A percentile compares a stretch with the other conserved stretches of the same genome.
Evolutionary conservation across 1,284 basidiomycete species (phyloP).

Genomic region (Boletus semigastroideus): DNA sequence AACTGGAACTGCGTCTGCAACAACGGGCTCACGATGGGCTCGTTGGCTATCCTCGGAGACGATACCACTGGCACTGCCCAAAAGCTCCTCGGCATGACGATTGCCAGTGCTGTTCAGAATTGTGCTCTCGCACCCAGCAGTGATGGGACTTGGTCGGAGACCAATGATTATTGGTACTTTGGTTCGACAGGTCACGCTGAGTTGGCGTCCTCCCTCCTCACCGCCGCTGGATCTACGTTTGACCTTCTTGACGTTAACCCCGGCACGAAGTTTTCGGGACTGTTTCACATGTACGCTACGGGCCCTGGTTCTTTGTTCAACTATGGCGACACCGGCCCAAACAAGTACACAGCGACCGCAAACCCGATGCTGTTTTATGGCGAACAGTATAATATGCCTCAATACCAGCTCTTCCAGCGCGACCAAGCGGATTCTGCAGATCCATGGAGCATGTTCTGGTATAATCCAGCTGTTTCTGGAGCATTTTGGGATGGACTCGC

Average conservation of each 20-base stretch:
- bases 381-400: slow-evolving; percentile 63
- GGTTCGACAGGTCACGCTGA: slow-evolving; percentile 94
- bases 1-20: slow-evolving; percentile 99
- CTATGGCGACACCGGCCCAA: slow-evolving; percentile 93
- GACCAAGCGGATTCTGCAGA: slow-evolving; percentile 89
- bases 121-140: slow-evolving; percentile 65
- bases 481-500: slow-evolving; percentile 89
- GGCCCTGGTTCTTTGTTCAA: slow-evolving; percentile 89
- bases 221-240: slow-evolving; percentile 85
- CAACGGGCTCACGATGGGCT: slow-evolving; percentile 83
- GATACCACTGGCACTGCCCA: slow-evolving; percentile 76
- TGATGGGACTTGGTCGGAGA: slow-evolving; percentile 96
- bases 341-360: slow-evolving; percentile 88
- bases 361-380: slow-evolving; percentile 77
- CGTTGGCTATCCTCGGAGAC: slow-evolving; percentile 88
- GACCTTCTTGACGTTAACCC: slow-evolving; percentile 72
- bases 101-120: slow-evolving; percentile 77
- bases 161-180: slow-evolving; percentile 96
- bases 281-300: slow-evolving; percentile 89
- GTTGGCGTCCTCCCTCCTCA: slow-evolving; percentile 79
- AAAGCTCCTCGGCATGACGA: slow-evolving; percentile 64
- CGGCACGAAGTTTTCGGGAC: slow-evolving; percentile 72
- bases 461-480: slow-evolving; percentile 78
- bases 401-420: slow-evolving; percentile 88
- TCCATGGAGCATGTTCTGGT: slow-evolving; percentile 98